These are phyloP conservation scores for Aspergillus floridensis DNA, from an alignment of 2,329 filamentous ascomycete species.

Conservation along the genomic window DNA sequence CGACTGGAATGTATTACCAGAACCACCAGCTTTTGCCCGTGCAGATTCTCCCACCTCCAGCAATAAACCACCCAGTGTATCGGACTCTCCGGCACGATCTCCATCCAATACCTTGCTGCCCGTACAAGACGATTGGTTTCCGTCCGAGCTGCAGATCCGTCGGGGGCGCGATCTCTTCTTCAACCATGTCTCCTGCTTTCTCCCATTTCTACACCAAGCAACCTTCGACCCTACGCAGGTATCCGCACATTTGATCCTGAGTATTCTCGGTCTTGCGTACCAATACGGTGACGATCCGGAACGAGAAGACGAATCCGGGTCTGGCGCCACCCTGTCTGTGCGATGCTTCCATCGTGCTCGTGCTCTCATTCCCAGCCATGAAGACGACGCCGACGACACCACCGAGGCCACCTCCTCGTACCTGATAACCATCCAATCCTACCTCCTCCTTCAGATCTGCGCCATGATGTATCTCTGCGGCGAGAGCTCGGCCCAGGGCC, in stretches of 20 bases:
- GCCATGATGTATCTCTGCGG: conserved; percentile 47
- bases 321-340: conserved; percentile 29
- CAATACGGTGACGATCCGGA: conserved; percentile 42
- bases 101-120: conserved; percentile 1
- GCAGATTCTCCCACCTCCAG: not conserved
- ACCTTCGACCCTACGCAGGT: conserved; percentile 33
- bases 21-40: too few relatives aligned
- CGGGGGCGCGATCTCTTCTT: conserved; percentile 39
- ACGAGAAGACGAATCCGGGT: conserved; percentile 21
- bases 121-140: conserved; percentile 30
- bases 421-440: conserved; percentile 37
- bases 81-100: conserved; percentile 1
- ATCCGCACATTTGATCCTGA: conserved; percentile 30
- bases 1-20: too few relatives aligned
- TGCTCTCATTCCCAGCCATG: conserved; percentile 26
- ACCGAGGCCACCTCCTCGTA: conserved; percentile 16
- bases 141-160: conserved; percentile 30
- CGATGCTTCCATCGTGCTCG: conserved; percentile 36
- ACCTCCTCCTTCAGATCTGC: conserved; percentile 42
- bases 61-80: not conserved
- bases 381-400: conserved; percentile 13
- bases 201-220: conserved; percentile 10
- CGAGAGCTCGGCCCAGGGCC: conserved; percentile 32
- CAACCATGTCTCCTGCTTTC: conserved; percentile 35
- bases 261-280: conserved; percentile 41